Conservation (phyloP, 148 eudicot genomes). For the Rhododendron molle region DNA sequence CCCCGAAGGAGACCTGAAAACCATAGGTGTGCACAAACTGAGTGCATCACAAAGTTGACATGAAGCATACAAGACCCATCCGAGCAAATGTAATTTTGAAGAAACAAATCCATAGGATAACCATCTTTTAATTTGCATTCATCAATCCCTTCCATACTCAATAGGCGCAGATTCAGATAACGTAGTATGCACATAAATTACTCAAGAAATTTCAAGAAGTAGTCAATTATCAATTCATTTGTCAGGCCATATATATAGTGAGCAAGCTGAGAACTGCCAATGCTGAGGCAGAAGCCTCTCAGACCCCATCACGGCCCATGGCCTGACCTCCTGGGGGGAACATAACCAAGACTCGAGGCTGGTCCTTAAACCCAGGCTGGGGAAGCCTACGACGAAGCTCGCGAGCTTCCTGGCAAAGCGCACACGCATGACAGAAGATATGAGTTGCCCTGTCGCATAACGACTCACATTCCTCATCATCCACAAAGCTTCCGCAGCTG, state of each 20-base stretch:
- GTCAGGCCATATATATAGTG: neutral
- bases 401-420: constrained; percentile 94
- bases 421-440: constrained; percentile 75
- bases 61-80: neutral
- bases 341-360: constrained; percentile 51
- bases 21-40: neutral
- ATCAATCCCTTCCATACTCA: neutral
- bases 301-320: constrained; percentile 54
- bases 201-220: neutral
- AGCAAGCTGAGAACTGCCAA: neutral
- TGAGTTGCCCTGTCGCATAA: constrained; percentile 75
- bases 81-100: neutral
- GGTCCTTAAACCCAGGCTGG: constrained; percentile 71
- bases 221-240: neutral
- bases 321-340: constrained; percentile 66
- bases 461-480: constrained; percentile 65
- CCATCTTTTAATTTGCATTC: neutral
- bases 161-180: neutral
- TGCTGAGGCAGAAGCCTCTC: constrained; percentile 6
- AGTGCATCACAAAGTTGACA: neutral
- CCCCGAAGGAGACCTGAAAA: too few relatives aligned
- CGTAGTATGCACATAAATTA: neutral
- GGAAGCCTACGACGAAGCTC: constrained; percentile 86
- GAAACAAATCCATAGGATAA: neutral
- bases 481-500: constrained; percentile 55